These are phyloP conservation scores for Edaphochlamys debaryana DNA, from an alignment of 139 green algal species.

Conservation along the genomic window DNA sequence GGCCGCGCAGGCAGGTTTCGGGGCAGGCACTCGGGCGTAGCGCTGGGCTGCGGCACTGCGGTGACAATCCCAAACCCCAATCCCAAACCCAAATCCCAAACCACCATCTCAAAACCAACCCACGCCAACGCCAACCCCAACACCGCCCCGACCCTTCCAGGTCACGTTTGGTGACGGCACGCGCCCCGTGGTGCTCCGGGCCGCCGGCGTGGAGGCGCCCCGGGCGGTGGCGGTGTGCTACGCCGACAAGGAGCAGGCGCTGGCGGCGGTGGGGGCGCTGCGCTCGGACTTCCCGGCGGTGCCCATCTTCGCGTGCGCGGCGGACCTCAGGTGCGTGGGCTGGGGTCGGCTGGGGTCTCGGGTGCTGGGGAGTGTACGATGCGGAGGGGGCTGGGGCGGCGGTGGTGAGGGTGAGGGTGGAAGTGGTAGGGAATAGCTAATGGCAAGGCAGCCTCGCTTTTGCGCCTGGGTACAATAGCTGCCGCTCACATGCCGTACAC, in stretches of 20 bases:
- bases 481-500: too few relatives aligned
- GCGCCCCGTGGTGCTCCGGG: conserved; percentile 75
- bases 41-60: too few relatives aligned
- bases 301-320: conserved; percentile 82
- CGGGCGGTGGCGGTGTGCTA: conserved; percentile 82
- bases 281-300: conserved; percentile 71
- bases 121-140: neutral
- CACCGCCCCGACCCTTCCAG: neutral
- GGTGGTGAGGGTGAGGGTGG: too few relatives aligned
- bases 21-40: too few relatives aligned
- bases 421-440: too few relatives aligned
- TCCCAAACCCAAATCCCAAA: too few relatives aligned
- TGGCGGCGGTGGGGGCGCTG: conserved; percentile 75
- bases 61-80: too few relatives aligned
- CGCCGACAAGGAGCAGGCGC: conserved; percentile 47
- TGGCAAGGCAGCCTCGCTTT: too few relatives aligned
- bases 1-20: neutral
- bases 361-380: too few relatives aligned
- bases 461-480: too few relatives aligned
- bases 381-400: too few relatives aligned
- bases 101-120: too few relatives aligned
- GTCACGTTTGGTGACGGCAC: conserved; percentile 81
- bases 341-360: neutral
- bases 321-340: conserved; percentile 64
- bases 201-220: conserved; percentile 79